Percentiles rank a stretch among this genome's conserved stretches.
Conservation (phyloP, 1,284 basidiomycete species). For the Pascua sp. region DNA sequence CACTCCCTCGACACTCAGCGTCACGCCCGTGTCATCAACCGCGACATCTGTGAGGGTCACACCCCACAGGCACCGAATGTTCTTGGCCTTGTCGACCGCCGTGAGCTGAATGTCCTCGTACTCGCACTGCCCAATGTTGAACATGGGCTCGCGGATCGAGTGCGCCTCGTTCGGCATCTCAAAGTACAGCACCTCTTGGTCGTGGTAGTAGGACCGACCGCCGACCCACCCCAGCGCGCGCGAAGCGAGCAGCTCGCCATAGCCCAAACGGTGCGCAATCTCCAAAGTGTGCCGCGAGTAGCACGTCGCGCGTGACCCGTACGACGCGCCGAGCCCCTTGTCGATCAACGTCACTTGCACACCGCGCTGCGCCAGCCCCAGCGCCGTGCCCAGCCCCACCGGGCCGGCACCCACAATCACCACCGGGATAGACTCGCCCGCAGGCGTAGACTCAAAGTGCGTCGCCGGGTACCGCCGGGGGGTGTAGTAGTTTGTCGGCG, state of each 20-base stretch:
- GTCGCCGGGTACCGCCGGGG: conserved; percentile 8
- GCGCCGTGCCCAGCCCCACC: conserved; percentile 15
- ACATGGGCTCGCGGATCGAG: conserved; percentile 14
- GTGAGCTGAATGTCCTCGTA: conserved; percentile 19
- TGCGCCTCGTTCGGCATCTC: conserved; percentile 13
- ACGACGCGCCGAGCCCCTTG: conserved; percentile 12
- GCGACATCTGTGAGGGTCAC: conserved; percentile 1
- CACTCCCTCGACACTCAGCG: conserved; percentile 11
- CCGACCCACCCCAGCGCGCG: conserved; percentile 17
- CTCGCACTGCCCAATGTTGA: conserved; percentile 22
- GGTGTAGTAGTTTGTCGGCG: conserved; percentile 14
- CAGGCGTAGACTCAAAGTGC: conserved; percentile 12
- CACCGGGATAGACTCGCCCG: conserved; percentile 10
- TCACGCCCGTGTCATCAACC: conserved; percentile 13
- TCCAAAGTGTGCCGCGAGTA: conserved; percentile 21
- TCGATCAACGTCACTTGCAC: conserved; percentile 15
- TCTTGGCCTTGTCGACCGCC: conserved; percentile 4
- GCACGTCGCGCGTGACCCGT: conserved; percentile 20
- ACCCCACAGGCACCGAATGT: conserved; percentile 19
- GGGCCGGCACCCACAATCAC: conserved; percentile 18
- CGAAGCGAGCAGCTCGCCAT: conserved; percentile 8
- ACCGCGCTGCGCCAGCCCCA: conserved; percentile 15
- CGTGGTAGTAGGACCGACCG: conserved; percentile 16
- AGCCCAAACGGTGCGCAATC: conserved; percentile 18
- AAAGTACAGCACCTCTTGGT: conserved; percentile 17